phyloP scores from a whole-genome alignment of 306 rosid genomes.

The Rosa chinensis region DNA sequence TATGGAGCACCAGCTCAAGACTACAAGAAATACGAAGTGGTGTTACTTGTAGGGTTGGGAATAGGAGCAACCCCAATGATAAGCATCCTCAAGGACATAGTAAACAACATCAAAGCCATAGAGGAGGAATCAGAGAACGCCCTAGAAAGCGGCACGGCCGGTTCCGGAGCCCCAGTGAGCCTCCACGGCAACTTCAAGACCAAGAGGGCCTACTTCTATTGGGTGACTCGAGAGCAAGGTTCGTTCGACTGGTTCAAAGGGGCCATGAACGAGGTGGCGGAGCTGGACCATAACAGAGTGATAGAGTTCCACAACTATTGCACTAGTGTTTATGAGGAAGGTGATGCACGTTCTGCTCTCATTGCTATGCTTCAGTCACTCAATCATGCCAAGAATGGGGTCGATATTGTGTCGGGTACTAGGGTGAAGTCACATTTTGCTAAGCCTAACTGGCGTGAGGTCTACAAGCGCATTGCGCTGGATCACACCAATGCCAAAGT shows the following conservation, averaged over 20 bases:
- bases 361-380: constrained; percentile 67
- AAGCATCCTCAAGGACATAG: constrained; percentile 64
- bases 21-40: constrained; percentile 62
- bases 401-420: constrained; percentile 63
- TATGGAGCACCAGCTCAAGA: constrained; percentile 80
- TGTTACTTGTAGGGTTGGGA: constrained; percentile 62
- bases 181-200: constrained; percentile 36
- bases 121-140: constrained; percentile 40
- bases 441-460: constrained; percentile 66
- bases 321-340: constrained; percentile 75
- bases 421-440: constrained; percentile 68
- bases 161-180: background rate
- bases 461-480: constrained; percentile 56
- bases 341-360: constrained; percentile 77
- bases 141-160: background rate
- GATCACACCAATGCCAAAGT: constrained; percentile 46
- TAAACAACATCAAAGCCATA: constrained; percentile 45
- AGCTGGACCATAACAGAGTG: constrained; percentile 46
- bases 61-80: constrained; percentile 79
- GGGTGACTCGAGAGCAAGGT: constrained; percentile 72
- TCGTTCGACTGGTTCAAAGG: constrained; percentile 71
- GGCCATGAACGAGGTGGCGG: constrained; percentile 67
- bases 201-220: constrained; percentile 55
- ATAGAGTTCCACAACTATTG: constrained; percentile 67
- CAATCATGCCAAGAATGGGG: constrained; percentile 62